Conservation (phyloP, 2,329 filamentous ascomycete species). For the Phialophora tarda region DNA sequence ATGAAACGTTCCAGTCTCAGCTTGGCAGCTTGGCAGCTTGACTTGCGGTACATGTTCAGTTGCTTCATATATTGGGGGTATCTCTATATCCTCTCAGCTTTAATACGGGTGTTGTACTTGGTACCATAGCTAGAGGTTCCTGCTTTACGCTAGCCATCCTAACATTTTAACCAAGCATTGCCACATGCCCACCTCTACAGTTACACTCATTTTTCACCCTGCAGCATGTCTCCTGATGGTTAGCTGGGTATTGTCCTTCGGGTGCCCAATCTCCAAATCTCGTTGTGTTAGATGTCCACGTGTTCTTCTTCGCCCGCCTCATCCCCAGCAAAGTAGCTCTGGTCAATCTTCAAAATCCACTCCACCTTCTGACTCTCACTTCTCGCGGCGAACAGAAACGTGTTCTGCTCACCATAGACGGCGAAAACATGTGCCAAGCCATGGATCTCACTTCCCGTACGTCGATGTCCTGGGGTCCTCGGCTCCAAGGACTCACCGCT, state of each 20-base stretch:
- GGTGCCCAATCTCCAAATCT: neutral
- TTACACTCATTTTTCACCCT: neutral
- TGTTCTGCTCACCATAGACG: slow-evolving; percentile 91
- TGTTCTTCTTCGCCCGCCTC: slow-evolving; percentile 27
- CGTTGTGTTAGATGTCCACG: neutral
- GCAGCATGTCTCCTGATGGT: neutral
- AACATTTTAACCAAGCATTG: neutral
- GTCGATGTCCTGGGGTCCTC: slow-evolving; percentile 40
- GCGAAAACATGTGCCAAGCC: slow-evolving; percentile 80
- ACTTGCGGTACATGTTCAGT: neutral
- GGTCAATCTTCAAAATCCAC: slow-evolving; percentile 95
- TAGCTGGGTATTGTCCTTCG: neutral
- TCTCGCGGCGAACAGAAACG: slow-evolving; percentile 89
- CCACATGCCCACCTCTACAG: neutral
- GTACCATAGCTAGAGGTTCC: neutral
- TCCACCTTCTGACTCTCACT: slow-evolving; percentile 93
- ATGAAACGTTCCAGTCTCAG: too few relatives aligned
- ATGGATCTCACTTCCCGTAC: slow-evolving; percentile 43
- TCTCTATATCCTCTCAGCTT: neutral
- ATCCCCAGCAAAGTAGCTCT: slow-evolving; percentile 65
- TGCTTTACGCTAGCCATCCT: neutral
- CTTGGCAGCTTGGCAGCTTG: too few relatives aligned
- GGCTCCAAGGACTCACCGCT: slow-evolving; percentile 31
- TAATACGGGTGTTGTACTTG: neutral
- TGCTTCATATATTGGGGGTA: slow-evolving; percentile 4